Percentiles rank a stretch among this genome's conserved stretches.
phyloP scores from a whole-genome alignment of 345 rosid species.

The Pistacia vera region DNA sequence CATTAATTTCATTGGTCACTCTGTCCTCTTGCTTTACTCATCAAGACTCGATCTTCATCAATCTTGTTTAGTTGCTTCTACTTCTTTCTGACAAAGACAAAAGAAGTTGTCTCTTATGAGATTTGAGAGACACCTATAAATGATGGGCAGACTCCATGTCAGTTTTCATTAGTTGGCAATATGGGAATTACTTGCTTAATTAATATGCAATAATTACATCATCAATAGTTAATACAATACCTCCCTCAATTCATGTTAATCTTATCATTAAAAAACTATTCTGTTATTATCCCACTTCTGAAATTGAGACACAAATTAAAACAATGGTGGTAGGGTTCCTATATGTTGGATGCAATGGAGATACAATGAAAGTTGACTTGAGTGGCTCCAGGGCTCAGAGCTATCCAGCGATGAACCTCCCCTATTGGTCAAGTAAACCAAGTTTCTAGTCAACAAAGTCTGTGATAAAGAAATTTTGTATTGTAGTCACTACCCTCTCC shows the following conservation, averaged over 20 bases:
- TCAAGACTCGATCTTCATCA: too few species aligned
- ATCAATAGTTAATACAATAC: not conserved
- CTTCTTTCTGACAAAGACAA: slow-evolving; percentile 2
- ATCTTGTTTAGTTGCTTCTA: not conserved
- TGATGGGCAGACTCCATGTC: not conserved
- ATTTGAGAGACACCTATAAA: not conserved
- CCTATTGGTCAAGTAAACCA: not conserved
- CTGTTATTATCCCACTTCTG: not conserved
- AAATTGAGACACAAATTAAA: too few species aligned
- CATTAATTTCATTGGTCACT: too few species aligned
- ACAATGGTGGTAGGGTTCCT: too few species aligned
- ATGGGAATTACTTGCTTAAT: too few species aligned
- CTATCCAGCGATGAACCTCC: not conserved
- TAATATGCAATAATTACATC: too few species aligned
- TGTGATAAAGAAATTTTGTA: not conserved
- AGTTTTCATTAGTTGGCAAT: too few species aligned
- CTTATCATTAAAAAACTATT: too few species aligned
- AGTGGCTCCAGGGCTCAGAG: not conserved
- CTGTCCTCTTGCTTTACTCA: too few species aligned
- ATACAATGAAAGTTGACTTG: not conserved
- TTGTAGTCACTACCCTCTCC: too few species aligned
- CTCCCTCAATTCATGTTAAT: too few species aligned
- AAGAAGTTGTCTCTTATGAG: not conserved
- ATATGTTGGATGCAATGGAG: too few species aligned
- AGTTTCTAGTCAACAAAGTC: not conserved